These are phyloP conservation scores for Cubamyces sp. DNA, from an alignment of 768 basidiomycete genomes.

Conservation along the genomic window DNA sequence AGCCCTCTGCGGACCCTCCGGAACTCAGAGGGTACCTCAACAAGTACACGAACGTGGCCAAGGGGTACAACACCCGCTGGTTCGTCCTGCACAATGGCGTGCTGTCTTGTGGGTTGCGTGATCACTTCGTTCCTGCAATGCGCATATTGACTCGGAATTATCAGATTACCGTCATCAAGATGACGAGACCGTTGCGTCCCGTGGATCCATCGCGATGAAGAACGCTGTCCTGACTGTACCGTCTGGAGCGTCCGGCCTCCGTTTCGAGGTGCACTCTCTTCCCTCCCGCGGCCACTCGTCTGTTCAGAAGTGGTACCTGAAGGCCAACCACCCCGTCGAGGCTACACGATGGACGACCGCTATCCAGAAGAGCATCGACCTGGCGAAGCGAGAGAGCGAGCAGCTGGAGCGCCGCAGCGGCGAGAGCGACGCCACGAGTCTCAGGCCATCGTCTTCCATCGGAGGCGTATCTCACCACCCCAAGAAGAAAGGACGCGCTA, in stretches of 20 bases:
- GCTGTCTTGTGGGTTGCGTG: conserved; percentile 67
- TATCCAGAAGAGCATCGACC: conserved; percentile 74
- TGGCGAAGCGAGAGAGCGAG: conserved; percentile 51
- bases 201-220: conserved; percentile 89
- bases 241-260: conserved; percentile 57
- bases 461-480: conserved; percentile 2
- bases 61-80: conserved; percentile 89
- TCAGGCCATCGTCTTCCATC: conserved; percentile 24
- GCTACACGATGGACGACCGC: conserved; percentile 86
- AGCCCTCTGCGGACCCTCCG: conserved; percentile 55
- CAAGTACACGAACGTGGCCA: conserved; percentile 92
- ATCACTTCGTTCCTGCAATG: not conserved
- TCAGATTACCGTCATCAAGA: conserved; percentile 85
- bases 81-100: conserved; percentile 88
- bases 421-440: conserved; percentile 49
- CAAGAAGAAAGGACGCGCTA: conserved; percentile 11
- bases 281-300: conserved; percentile 52
- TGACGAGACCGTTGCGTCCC: conserved; percentile 82
- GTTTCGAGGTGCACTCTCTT: conserved; percentile 81
- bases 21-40: conserved; percentile 78
- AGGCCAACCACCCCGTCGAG: conserved; percentile 87
- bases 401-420: conserved; percentile 43
- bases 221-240: conserved; percentile 66
- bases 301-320: conserved; percentile 80
- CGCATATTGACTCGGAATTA: not conserved